These are phyloP conservation scores for Aureobasidium vineae DNA, from an alignment of 2,329 filamentous ascomycete species.

Conservation along the genomic window DNA sequence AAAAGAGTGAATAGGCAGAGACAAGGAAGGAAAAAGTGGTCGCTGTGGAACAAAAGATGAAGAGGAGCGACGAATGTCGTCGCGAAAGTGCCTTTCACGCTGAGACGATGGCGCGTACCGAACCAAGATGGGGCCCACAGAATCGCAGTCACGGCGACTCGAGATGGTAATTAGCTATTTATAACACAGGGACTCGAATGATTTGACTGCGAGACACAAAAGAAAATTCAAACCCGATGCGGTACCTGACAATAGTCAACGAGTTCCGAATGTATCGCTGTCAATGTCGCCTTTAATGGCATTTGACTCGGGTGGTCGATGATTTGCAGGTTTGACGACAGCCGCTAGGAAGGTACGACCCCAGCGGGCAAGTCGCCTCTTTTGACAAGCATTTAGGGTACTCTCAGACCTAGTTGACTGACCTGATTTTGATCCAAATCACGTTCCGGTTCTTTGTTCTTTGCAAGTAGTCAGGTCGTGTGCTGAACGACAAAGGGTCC, in stretches of 20 bases:
- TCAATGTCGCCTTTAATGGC: neutral
- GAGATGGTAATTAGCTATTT: neutral
- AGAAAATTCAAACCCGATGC: neutral
- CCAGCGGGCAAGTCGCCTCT: neutral
- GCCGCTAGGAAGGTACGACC: neutral
- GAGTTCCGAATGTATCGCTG: neutral
- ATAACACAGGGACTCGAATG: neutral
- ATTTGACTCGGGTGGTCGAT: neutral
- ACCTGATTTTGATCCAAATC: neutral
- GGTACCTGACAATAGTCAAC: neutral
- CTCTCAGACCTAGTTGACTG: neutral
- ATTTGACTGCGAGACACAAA: neutral
- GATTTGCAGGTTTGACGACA: neutral
- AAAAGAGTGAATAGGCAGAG: conserved; percentile 17
- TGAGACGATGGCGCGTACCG: conserved; percentile 12
- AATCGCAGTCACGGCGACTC: neutral
- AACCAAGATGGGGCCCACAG: conserved; percentile 7
- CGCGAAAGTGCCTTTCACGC: conserved; percentile 11
- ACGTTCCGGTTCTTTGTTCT: neutral
- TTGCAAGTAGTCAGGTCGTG: neutral
- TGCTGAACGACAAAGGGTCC: neutral
- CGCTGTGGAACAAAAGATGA: conserved; percentile 3
- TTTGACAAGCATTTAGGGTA: neutral
- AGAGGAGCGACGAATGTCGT: conserved; percentile 2
- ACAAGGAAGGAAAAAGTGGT: neutral